Evolutionary conservation across 2,329 filamentous ascomycete species (phyloP).

Genomic region (Mycogone perniciosa): DNA sequence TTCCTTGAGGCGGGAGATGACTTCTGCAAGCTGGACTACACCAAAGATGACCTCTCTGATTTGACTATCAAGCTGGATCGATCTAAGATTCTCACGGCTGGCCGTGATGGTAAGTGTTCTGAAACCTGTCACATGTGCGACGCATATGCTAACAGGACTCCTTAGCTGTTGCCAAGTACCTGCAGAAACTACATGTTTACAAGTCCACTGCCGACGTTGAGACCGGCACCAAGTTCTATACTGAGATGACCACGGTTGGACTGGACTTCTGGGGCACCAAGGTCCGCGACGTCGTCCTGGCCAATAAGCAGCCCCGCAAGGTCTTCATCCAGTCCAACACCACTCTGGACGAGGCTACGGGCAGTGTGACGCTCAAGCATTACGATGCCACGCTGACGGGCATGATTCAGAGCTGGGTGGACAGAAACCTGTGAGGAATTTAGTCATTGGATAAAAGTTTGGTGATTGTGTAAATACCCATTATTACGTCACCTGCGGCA

Average conservation of each 20-base stretch:
- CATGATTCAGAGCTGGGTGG: conserved; percentile 76
- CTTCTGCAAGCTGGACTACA: conserved; percentile 77
- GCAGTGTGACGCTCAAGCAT: conserved; percentile 71
- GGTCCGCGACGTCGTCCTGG: conserved; percentile 68
- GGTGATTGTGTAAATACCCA: too few relatives aligned
- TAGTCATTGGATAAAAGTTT: not conserved
- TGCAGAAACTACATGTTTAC: conserved; percentile 89
- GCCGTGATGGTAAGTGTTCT: conserved; percentile 52
- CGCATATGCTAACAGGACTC: conserved; percentile 17
- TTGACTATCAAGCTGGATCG: conserved; percentile 78
- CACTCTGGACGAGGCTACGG: conserved; percentile 58
- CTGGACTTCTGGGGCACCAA: conserved; percentile 76
- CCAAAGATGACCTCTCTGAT: conserved; percentile 68
- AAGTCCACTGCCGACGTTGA: conserved; percentile 83
- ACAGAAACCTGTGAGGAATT: conserved; percentile 43
- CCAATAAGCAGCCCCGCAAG: conserved; percentile 76
- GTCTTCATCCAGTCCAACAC: conserved; percentile 96
- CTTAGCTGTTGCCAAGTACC: conserved; percentile 70
- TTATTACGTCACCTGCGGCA: too few relatives aligned
- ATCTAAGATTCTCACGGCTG: conserved; percentile 76
- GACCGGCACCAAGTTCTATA: conserved; percentile 72
- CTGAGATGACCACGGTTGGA: conserved; percentile 75
- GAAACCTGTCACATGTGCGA: not conserved
- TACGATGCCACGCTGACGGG: conserved; percentile 77
- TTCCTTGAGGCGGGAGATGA: conserved; percentile 81